Conservation (phyloP, 148 eudicot genomes). For the Rhododendron mucronatum region DNA sequence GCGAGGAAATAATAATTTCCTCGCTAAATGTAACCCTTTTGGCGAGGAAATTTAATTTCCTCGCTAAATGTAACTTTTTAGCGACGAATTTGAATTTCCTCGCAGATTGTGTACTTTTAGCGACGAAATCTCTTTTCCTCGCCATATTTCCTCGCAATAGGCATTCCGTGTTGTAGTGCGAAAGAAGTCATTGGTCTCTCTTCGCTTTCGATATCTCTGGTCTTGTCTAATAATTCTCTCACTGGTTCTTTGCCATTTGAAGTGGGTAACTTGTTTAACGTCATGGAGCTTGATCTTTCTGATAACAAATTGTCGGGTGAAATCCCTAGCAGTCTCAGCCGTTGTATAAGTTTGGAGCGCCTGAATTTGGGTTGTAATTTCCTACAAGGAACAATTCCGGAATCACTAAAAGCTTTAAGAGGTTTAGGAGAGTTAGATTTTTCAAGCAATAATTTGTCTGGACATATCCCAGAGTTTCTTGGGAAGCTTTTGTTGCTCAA, state of each 20-base stretch:
- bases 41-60: too few species aligned
- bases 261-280: conserved; percentile 15
- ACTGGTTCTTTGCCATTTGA: conserved; percentile 31
- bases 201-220: conserved; percentile 13
- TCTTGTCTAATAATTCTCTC: conserved; percentile 18
- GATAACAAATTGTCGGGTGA: conserved; percentile 34
- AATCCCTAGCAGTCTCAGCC: conserved; percentile 21
- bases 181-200: conserved; percentile 20
- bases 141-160: too few species aligned
- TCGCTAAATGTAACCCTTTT: too few species aligned
- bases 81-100: too few species aligned
- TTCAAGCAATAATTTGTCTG: conserved; percentile 39
- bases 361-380: conserved; percentile 18
- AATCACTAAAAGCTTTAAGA: conserved; percentile 18
- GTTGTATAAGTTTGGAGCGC: conserved; percentile 15
- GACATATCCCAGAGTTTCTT: conserved; percentile 29
- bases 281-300: conserved; percentile 18
- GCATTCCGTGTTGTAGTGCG: too few species aligned
- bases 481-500: conserved; percentile 9
- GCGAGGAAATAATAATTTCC: too few species aligned
- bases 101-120: too few species aligned
- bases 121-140: too few species aligned
- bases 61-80: too few species aligned
- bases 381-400: conserved; percentile 22
- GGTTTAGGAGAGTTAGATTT: conserved; percentile 31